phyloP scores from a whole-genome alignment of 2,329 filamentous ascomycete species.

The Botrytis medusae region DNA sequence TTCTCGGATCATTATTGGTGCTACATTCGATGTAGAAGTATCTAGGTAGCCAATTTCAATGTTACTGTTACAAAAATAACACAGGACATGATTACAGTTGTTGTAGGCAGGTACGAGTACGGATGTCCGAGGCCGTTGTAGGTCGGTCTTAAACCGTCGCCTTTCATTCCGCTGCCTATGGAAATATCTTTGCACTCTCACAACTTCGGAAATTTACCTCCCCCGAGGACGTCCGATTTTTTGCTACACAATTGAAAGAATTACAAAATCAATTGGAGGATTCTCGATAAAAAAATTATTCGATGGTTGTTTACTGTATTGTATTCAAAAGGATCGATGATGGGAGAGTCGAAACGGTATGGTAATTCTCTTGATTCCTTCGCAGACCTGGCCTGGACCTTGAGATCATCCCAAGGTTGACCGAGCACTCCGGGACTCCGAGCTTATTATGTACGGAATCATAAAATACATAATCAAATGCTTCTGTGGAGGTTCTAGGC shows the following conservation, averaged over 20 bases:
- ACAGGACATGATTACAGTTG: neutral
- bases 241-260: neutral
- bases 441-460: neutral
- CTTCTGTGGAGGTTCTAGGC: neutral
- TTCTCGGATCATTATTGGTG: neutral
- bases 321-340: neutral
- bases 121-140: neutral
- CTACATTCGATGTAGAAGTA: neutral
- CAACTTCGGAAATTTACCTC: neutral
- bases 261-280: neutral
- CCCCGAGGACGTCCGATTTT: neutral
- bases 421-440: slow-evolving; percentile 12
- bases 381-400: neutral
- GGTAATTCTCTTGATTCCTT: neutral
- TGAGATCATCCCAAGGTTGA: slow-evolving; percentile 9
- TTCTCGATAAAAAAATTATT: neutral
- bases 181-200: neutral
- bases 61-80: neutral
- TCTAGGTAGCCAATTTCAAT: neutral
- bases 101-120: neutral
- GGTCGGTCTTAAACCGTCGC: neutral
- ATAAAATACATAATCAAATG: neutral
- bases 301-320: neutral
- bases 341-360: neutral
- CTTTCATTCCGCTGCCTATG: neutral